A percentile compares a stretch with the other conserved stretches of the same genome.
phyloP scores from a whole-genome alignment of 345 rosid genomes.

The Euclidium syriacum region DNA sequence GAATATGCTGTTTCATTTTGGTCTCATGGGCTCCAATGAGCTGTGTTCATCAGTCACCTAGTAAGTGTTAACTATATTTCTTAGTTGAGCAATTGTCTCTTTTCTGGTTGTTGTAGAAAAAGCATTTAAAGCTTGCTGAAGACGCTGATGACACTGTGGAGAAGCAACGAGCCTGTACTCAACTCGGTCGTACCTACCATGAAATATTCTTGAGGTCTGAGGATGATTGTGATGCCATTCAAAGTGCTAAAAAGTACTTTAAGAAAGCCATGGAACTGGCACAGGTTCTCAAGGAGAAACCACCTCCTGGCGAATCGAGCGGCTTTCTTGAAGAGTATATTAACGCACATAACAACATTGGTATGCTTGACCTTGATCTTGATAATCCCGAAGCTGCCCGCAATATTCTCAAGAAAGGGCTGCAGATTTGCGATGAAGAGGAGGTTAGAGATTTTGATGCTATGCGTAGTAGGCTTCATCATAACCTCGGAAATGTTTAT shows the following conservation, averaged over 20 bases:
- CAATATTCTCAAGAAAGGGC: slow-evolving; percentile 49
- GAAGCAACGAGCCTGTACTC: slow-evolving; percentile 92
- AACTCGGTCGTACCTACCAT: slow-evolving; percentile 90
- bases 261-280: slow-evolving; percentile 77
- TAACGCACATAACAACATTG: slow-evolving; percentile 87
- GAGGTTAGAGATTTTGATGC: slow-evolving; percentile 72
- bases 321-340: slow-evolving; percentile 81
- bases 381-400: slow-evolving; percentile 75
- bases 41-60: neutral
- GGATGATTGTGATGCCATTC: slow-evolving; percentile 56
- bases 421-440: slow-evolving; percentile 84
- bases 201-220: slow-evolving; percentile 56
- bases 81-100: neutral
- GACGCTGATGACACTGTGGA: slow-evolving; percentile 64
- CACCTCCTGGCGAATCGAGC: slow-evolving; percentile 47
- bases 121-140: slow-evolving; percentile 83
- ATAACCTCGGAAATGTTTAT: slow-evolving; percentile 79
- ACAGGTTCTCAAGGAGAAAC: slow-evolving; percentile 54
- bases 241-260: slow-evolving; percentile 84
- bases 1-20: neutral
- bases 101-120: slow-evolving; percentile 45
- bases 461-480: slow-evolving; percentile 82
- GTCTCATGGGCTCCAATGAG: neutral
- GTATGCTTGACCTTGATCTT: slow-evolving; percentile 85
- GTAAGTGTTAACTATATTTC: neutral